These are phyloP conservation scores for Meyerozyma smithsonii DNA, from an alignment of 1,139 yeast genomes.

Conservation along the genomic window DNA sequence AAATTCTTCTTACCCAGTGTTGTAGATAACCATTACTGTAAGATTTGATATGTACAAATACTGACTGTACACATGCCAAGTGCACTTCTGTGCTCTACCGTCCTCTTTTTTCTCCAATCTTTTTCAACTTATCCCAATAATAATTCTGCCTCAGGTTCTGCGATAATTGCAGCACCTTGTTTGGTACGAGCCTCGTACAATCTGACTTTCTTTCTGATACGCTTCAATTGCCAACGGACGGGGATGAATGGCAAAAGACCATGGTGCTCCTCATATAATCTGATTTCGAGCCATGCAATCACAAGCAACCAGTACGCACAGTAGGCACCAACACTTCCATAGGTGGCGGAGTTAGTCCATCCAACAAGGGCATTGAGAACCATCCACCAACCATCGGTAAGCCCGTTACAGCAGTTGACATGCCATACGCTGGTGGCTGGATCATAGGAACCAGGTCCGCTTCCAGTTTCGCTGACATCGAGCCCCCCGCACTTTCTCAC, in stretches of 20 bases:
- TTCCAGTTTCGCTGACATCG: constrained; percentile 14
- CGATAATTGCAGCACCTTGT: background rate
- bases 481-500: constrained; percentile 14
- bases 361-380: constrained; percentile 52
- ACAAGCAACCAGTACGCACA: constrained; percentile 70
- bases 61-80: too few relatives aligned
- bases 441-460: constrained; percentile 16
- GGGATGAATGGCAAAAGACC: constrained; percentile 30
- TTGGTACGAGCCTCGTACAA: background rate
- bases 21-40: too few relatives aligned
- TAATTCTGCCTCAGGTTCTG: background rate
- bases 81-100: too few relatives aligned
- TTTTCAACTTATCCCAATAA: background rate
- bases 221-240: constrained; percentile 19
- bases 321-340: constrained; percentile 82
- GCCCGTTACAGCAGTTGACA: constrained; percentile 17
- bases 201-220: constrained; percentile 16
- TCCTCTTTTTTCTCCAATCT: too few relatives aligned
- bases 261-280: constrained; percentile 25
- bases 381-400: constrained; percentile 18
- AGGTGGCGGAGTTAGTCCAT: constrained; percentile 94
- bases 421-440: constrained; percentile 15
- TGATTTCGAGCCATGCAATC: constrained; percentile 27
- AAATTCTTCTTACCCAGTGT: too few relatives aligned
- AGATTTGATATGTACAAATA: too few relatives aligned